Evolutionary conservation across 2,329 filamentous ascomycete genomes (phyloP).

Genomic region (Cytospora leucostoma): DNA sequence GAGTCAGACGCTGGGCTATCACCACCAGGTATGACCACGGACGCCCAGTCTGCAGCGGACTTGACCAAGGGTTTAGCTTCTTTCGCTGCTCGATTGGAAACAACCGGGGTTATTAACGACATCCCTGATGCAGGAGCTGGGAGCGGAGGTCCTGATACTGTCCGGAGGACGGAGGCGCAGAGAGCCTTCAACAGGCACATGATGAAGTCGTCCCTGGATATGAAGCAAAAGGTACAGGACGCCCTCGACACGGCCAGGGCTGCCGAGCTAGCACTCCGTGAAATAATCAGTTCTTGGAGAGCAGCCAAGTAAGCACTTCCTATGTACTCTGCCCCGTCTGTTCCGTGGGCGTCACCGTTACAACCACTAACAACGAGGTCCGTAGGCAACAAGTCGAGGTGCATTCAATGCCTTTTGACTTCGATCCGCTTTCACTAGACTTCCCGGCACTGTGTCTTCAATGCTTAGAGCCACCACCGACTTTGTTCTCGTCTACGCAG

Average conservation of each 20-base stretch:
- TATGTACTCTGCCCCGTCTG: not conserved
- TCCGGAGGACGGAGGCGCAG: conserved; percentile 41
- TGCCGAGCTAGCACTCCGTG: conserved; percentile 80
- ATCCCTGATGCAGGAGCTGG: conserved; percentile 53
- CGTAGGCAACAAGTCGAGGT: conserved; percentile 57
- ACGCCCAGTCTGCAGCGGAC: conserved; percentile 46
- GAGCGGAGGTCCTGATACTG: conserved; percentile 37
- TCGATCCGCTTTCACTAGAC: conserved; percentile 81
- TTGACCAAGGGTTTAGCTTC: conserved; percentile 56
- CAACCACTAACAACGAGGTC: conserved; percentile 5
- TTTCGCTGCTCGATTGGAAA: conserved; percentile 69
- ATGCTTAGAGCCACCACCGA: conserved; percentile 77
- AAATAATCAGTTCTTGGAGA: conserved; percentile 77
- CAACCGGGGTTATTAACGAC: conserved; percentile 77
- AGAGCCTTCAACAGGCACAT: conserved; percentile 53
- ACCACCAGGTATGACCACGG: conserved; percentile 43
- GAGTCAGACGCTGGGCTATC: conserved; percentile 38
- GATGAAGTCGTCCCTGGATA: conserved; percentile 63
- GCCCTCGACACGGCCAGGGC: conserved; percentile 79
- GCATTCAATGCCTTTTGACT: conserved; percentile 66
- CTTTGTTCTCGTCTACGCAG: conserved; percentile 78
- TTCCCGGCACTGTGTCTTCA: conserved; percentile 84
- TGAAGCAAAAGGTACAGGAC: conserved; percentile 64
- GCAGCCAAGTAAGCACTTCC: conserved; percentile 72
- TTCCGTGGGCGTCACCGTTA: no score